Percentiles rank a stretch among this genome's conserved stretches.
Conservation (phyloP, 129 eudicot genomes). For the Deinandra increscens region DNA sequence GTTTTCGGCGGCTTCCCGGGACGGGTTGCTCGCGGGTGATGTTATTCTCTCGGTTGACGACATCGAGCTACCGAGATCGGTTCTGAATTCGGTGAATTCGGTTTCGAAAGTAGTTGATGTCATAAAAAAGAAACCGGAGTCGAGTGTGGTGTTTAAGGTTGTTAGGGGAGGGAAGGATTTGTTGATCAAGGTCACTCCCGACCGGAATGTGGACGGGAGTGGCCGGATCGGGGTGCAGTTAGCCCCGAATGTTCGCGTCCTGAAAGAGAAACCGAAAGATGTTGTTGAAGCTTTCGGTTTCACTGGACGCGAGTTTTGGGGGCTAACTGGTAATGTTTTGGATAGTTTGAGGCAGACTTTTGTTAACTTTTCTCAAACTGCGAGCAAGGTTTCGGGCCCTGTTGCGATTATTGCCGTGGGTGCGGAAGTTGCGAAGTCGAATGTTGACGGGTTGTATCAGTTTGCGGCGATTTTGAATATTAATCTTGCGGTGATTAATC, state of each 20-base stretch:
- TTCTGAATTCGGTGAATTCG: slow-evolving; percentile 57
- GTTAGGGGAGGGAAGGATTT: slow-evolving; percentile 51
- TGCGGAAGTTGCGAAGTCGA: slow-evolving; percentile 92
- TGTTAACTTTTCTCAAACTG: slow-evolving; percentile 70
- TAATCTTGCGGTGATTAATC: slow-evolving; percentile 89
- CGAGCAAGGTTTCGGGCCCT: slow-evolving; percentile 89
- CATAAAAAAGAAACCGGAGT: slow-evolving; percentile 63
- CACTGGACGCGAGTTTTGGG: slow-evolving; percentile 83
- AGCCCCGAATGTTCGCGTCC: slow-evolving; percentile 64
- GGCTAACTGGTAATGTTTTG: slow-evolving; percentile 62
- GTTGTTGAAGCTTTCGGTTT: slow-evolving; percentile 55
- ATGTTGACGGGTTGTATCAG: slow-evolving; percentile 69
- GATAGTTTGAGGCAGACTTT: slow-evolving; percentile 83
- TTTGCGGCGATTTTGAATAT: slow-evolving; percentile 87
- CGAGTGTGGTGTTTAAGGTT: slow-evolving; percentile 51
- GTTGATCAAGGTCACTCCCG: slow-evolving; percentile 66
- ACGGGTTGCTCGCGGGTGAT: slow-evolving; percentile 78
- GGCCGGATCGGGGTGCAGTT: slow-evolving; percentile 87
- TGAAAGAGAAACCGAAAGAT: slow-evolving; percentile 62
- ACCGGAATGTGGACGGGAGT: slow-evolving; percentile 68
- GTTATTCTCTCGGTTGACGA: slow-evolving; percentile 68
- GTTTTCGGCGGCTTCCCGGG: slow-evolving; percentile 82
- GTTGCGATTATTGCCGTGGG: slow-evolving; percentile 94
- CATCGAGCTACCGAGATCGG: slow-evolving; percentile 44
- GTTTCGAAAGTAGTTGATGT: slow-evolving; percentile 79